Conservation (phyloP, 345 rosid species). For the Camelina laxa region DNA sequence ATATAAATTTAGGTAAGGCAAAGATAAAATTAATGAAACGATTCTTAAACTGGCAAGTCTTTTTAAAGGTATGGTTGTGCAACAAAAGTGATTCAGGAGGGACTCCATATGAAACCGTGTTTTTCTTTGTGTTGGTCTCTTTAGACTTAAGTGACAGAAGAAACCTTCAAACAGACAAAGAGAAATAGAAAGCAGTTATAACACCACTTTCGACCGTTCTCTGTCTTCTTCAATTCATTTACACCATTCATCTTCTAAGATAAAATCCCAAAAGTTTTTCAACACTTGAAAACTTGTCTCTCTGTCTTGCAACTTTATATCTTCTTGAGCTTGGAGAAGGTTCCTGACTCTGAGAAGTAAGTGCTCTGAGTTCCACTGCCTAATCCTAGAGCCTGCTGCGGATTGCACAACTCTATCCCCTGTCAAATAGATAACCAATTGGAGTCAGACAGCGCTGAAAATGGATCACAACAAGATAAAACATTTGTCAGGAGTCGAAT, state of each 20-base stretch:
- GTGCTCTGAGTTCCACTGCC: conserved; percentile 95
- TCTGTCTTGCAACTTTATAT: conserved; percentile 40
- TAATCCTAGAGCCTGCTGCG: conserved; percentile 80
- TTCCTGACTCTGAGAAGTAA: conserved; percentile 89
- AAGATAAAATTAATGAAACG: not conserved
- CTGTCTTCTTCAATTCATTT: not conserved
- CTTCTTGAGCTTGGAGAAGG: conserved; percentile 91
- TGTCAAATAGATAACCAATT: conserved; percentile 36
- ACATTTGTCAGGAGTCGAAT: conserved; percentile 17
- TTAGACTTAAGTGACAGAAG: not conserved
- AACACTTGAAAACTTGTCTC: conserved; percentile 2
- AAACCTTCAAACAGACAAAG: not conserved
- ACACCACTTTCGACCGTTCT: not conserved
- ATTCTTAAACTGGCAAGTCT: not conserved
- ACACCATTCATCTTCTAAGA: conserved; percentile 1
- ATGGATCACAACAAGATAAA: conserved; percentile 6
- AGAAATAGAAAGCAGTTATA: conserved; percentile 10
- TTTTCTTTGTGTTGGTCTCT: not conserved
- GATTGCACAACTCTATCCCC: conserved; percentile 93
- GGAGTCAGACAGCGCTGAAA: not conserved
- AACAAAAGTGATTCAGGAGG: conserved; percentile 7
- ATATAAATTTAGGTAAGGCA: not conserved
- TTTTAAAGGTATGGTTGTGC: not conserved
- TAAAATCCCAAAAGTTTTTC: not conserved
- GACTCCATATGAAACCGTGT: not conserved